Percentiles rank a stretch among this genome's conserved stretches.
phyloP scores from a whole-genome alignment of 2,329 filamentous ascomycete genomes.

The Colletotrichum gigasporum region DNA sequence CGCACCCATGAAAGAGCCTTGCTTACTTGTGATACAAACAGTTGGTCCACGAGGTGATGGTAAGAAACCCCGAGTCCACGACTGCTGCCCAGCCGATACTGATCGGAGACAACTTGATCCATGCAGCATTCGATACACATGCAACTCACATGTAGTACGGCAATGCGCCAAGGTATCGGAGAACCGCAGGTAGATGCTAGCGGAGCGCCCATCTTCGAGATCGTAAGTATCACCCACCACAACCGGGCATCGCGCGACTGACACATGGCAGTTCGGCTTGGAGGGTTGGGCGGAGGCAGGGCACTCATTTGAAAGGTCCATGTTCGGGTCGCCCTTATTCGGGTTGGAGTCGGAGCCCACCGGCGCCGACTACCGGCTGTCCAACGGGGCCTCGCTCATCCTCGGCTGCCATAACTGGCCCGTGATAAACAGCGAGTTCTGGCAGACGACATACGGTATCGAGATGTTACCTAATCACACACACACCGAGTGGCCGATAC shows the following conservation, averaged over 20 bases:
- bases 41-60: slow-evolving; percentile 4
- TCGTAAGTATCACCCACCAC: not conserved
- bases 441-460: too few relatives aligned
- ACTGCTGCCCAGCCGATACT: too few relatives aligned
- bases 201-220: too few relatives aligned
- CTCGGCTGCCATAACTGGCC: not conserved
- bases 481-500: not conserved
- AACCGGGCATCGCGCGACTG: not conserved
- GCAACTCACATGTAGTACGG: too few relatives aligned
- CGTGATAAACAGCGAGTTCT: not conserved
- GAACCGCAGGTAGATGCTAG: too few relatives aligned
- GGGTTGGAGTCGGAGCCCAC: not conserved
- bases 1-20: not conserved
- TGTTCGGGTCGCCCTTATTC: not conserved
- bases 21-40: not conserved
- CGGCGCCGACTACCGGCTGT: not conserved
- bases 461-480: not conserved
- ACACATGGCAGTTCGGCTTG: not conserved
- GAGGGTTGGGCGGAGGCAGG: not conserved
- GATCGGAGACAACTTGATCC: too few relatives aligned
- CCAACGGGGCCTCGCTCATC: not conserved
- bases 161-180: too few relatives aligned
- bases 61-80: not conserved
- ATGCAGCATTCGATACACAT: too few relatives aligned
- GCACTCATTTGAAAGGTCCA: not conserved